Evolutionary conservation across 495 filamentous ascomycete genomes (phyloP).

Genomic region (Aspergillus egyptiacus): DNA sequence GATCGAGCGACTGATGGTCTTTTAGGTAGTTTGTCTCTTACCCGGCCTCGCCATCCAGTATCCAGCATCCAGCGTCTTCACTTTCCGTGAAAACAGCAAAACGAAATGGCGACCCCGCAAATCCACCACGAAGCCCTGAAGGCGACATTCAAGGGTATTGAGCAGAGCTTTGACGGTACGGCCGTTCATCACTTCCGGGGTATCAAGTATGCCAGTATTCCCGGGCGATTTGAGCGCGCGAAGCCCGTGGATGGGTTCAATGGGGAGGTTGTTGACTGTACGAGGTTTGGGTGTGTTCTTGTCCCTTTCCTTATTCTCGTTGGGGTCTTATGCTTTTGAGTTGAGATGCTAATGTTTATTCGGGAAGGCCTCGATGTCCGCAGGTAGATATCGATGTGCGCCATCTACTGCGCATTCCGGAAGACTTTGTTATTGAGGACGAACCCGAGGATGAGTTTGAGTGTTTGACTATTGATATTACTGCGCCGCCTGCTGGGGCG

Average conservation of each 20-base stretch:
- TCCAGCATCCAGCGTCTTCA: no score
- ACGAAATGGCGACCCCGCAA: constrained; percentile 23
- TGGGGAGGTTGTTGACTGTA: constrained; percentile 28
- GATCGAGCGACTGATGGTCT: neutral
- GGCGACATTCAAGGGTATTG: constrained; percentile 30
- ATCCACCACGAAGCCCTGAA: constrained; percentile 24
- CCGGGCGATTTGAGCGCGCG: constrained; percentile 32
- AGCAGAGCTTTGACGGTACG: constrained; percentile 11
- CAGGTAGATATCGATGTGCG: constrained; percentile 34
- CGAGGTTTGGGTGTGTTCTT: constrained; percentile 30
- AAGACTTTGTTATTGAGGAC: constrained; percentile 26
- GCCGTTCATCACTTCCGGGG: constrained; percentile 31
- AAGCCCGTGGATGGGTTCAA: constrained; percentile 22
- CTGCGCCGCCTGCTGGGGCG: constrained; percentile 22
- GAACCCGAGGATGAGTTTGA: constrained; percentile 40
- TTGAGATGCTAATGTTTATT: no score
- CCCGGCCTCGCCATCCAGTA: no score
- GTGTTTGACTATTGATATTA: constrained; percentile 41
- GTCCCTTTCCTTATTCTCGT: neutral
- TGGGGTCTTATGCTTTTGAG: neutral
- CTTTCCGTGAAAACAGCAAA: no score
- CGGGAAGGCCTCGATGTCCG: constrained; percentile 34
- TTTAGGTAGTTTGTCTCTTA: no score
- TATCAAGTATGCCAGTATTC: constrained; percentile 34
- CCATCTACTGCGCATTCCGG: constrained; percentile 34